Evolutionary conservation across 176 grass and related monocot genomes (phyloP).

Genomic region (Puya raimondii): DNA sequence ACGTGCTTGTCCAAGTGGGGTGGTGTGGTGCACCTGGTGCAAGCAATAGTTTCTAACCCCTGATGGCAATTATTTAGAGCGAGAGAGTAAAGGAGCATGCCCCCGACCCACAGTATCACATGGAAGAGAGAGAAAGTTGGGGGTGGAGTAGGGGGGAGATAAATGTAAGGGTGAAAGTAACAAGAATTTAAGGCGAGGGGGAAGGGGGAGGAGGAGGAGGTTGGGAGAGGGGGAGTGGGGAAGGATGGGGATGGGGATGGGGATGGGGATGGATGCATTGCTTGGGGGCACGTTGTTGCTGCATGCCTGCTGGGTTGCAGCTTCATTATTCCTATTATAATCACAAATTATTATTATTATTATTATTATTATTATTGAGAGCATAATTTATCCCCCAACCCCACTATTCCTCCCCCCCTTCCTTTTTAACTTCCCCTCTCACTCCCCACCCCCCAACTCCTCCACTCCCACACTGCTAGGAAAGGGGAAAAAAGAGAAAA

Average conservation of each 20-base stretch:
- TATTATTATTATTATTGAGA: conserved; percentile 2
- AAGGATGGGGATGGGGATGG: background rate
- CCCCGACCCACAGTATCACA: conserved; percentile 9
- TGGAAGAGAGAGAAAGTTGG: conserved; percentile 21
- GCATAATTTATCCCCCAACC: background rate
- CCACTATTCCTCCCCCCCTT: background rate
- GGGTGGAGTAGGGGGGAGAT: background rate
- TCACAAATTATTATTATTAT: background rate
- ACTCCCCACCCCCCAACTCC: conserved; percentile 13
- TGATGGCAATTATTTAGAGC: background rate
- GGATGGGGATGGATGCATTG: conserved; percentile 36
- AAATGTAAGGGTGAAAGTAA: conserved; percentile 17
- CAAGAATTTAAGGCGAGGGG: conserved; percentile 15
- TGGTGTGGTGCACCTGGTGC: background rate
- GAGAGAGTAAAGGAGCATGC: too few species aligned
- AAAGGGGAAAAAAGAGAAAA: background rate
- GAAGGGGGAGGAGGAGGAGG: conserved; percentile 38
- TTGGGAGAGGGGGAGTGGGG: conserved; percentile 29
- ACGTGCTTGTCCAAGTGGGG: too few species aligned
- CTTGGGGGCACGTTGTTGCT: conserved; percentile 62
- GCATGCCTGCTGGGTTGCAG: conserved; percentile 37
- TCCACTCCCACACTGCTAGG: conserved; percentile 22
- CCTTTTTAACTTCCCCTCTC: conserved; percentile 12
- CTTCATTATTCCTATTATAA: conserved; percentile 15
- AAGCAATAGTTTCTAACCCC: background rate